Base-by-base conservation (phyloP, 2,329 filamentous ascomycete genomes). In the Fusarium floridanum region DNA sequence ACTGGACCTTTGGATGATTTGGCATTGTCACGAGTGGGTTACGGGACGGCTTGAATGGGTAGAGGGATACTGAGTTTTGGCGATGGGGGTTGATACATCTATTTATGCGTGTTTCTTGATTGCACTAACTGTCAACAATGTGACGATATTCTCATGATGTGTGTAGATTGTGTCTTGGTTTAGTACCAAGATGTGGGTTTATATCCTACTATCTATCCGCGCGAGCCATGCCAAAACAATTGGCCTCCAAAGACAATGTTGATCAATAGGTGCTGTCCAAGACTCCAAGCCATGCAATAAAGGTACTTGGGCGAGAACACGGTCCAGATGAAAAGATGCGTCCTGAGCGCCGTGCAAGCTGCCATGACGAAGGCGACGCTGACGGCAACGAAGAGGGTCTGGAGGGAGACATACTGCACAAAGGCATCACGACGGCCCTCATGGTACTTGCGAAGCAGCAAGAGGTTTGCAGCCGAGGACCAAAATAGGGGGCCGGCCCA, bases 261-360 rank as follows among this genome's bases (percentile, higher is more conserved):
- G 50, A 96, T 86, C 41, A 89, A 80, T 70, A 95, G 81, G 88
- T 99, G 96, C 85, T 95, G 94, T 9, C 90, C 94, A 55, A 96
- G 80, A 72, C 90, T 91, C 97, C 97, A 99, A 16, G 93, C 95
- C 87, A 97, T 93, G 73, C 91, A 94, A 82, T 97, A 99, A 75
- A 99, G 84, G 82, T 95, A 98, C 83, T 98, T 99, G 0, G 97
- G 97, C 74, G 94, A 97, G 83, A 99, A 99, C 12, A 99, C 97
- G 1, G 96, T 98, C 97, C 97, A 99, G 71, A 99, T 95, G 81
- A 99, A 99, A 67, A 99, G 83, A 86, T 99, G 97, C 34, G 94
- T 95, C 75, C 96, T 87, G 80, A 99, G 83, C 9, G 90, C 87
- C 57, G 93, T 95, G 82, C 97, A 99, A 17, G 96, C 95, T 16